Conservation (phyloP, 2,329 filamentous ascomycete genomes). For the Beauveria bassiana region DNA sequence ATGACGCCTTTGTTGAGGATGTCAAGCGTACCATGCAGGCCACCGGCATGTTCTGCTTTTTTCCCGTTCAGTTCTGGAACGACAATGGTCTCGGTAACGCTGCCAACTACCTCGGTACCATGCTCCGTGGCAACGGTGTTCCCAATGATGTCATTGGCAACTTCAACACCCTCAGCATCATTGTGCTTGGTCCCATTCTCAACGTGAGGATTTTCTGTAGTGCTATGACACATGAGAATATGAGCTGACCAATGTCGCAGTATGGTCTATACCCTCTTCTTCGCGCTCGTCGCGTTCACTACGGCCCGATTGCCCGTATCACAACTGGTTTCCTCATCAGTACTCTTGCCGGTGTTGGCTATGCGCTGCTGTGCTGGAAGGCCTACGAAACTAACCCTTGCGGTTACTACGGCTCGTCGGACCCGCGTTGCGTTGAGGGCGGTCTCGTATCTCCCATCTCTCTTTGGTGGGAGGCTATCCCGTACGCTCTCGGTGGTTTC, state of each 20-base stretch:
- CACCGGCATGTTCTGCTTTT: constrained; percentile 34
- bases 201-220: constrained; percentile 13
- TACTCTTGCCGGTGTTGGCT: constrained; percentile 45
- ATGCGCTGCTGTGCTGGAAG: constrained; percentile 47
- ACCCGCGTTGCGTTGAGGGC: constrained; percentile 16
- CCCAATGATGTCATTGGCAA: constrained; percentile 55
- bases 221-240: not conserved
- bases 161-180: constrained; percentile 51
- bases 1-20: constrained; percentile 60
- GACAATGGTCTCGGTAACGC: constrained; percentile 32
- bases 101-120: constrained; percentile 29
- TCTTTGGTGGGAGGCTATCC: constrained; percentile 19
- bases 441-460: constrained; percentile 19
- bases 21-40: constrained; percentile 43
- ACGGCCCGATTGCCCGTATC: constrained; percentile 51
- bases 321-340: constrained; percentile 46
- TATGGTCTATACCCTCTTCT: constrained; percentile 48
- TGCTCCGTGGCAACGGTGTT: constrained; percentile 39
- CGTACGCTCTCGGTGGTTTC: constrained; percentile 21
- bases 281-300: constrained; percentile 41
- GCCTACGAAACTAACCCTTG: constrained; percentile 51
- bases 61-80: constrained; percentile 32
- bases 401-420: constrained; percentile 20
- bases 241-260: not conserved
- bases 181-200: constrained; percentile 33